Percentiles rank a stretch among this genome's conserved stretches.
These are phyloP conservation scores for Suillus ampliporus DNA, from an alignment of 768 basidiomycete genomes.

Conservation along the genomic window DNA sequence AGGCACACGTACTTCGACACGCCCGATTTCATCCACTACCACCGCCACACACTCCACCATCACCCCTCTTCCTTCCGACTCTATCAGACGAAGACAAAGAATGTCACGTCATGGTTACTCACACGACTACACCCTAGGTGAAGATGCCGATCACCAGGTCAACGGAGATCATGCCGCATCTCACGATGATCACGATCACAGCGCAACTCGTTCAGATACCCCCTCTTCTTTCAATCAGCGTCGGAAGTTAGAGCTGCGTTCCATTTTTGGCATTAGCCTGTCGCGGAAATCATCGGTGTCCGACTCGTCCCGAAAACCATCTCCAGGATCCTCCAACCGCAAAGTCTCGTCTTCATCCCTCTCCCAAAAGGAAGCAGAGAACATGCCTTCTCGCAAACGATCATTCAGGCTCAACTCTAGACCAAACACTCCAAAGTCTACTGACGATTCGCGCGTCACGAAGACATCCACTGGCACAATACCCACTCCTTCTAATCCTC, in stretches of 20 bases:
- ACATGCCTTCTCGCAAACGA: conserved; percentile 31
- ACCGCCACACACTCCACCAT: conserved; percentile 66
- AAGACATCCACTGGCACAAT: conserved; percentile 28
- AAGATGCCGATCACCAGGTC: conserved; percentile 20
- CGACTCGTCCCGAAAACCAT: conserved; percentile 20
- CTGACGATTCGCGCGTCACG: conserved; percentile 22
- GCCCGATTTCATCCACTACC: conserved; percentile 71
- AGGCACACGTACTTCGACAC: conserved; percentile 52
- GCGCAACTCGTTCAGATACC: conserved; percentile 31
- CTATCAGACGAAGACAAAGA: conserved; percentile 23
- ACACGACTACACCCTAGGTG: conserved; percentile 14
- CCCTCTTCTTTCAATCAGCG: conserved; percentile 29
- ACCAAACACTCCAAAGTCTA: conserved; percentile 35
- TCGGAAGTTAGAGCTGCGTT: conserved; percentile 27
- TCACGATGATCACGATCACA: conserved; percentile 29
- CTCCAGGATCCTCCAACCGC: conserved; percentile 24
- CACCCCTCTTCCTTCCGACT: conserved; percentile 59
- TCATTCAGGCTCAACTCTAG: conserved; percentile 39
- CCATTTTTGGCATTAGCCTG: conserved; percentile 36
- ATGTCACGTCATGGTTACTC: conserved; percentile 24
- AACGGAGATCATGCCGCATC: conserved; percentile 16
- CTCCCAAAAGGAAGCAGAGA: conserved; percentile 20
- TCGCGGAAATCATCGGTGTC: conserved; percentile 32
- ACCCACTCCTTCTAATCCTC: conserved; percentile 34
- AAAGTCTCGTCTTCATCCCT: conserved; percentile 33